phyloP scores from a whole-genome alignment of 139 green algal species.

The Micractinium conductrix region DNA sequence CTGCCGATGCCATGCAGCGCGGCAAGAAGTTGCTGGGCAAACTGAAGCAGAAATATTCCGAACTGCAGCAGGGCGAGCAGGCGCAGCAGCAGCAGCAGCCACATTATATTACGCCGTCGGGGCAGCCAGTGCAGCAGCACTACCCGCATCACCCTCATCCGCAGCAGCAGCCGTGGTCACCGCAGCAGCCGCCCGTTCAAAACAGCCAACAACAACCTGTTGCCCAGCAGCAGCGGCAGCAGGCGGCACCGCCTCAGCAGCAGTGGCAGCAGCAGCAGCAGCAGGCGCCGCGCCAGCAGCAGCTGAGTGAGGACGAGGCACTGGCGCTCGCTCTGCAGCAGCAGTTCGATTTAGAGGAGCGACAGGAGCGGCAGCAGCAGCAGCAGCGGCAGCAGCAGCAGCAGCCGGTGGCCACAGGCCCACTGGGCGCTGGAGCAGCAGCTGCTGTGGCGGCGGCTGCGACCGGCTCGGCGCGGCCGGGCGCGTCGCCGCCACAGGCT shows the following conservation, averaged over 20 bases:
- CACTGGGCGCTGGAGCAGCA: neutral
- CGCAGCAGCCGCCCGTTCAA: neutral
- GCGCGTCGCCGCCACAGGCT: neutral
- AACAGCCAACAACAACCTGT: too few relatives aligned
- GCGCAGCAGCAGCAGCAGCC: neutral
- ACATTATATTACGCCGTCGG: too few relatives aligned
- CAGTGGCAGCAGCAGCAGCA: neutral
- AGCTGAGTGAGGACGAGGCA: neutral
- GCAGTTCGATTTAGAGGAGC: constrained; percentile 6
- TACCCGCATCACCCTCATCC: neutral
- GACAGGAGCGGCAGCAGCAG: neutral
- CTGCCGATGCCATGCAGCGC: too few relatives aligned
- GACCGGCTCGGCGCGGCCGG: neutral
- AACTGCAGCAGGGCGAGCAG: too few relatives aligned
- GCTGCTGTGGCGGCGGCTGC: neutral
- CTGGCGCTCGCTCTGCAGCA: constrained; percentile 1
- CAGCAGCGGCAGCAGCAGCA: constrained; percentile 11
- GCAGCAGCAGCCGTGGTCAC: neutral
- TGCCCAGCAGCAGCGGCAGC: neutral
- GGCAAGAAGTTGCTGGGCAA: too few relatives aligned
- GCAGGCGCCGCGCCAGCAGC: neutral
- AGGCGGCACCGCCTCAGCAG: neutral
- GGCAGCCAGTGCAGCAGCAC: neutral
- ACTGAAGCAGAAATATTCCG: too few relatives aligned
- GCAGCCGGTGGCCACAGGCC: neutral